Evolutionary conservation across 768 basidiomycete species (phyloP).

Genomic region (Xerocomus brunneocitrinus): DNA sequence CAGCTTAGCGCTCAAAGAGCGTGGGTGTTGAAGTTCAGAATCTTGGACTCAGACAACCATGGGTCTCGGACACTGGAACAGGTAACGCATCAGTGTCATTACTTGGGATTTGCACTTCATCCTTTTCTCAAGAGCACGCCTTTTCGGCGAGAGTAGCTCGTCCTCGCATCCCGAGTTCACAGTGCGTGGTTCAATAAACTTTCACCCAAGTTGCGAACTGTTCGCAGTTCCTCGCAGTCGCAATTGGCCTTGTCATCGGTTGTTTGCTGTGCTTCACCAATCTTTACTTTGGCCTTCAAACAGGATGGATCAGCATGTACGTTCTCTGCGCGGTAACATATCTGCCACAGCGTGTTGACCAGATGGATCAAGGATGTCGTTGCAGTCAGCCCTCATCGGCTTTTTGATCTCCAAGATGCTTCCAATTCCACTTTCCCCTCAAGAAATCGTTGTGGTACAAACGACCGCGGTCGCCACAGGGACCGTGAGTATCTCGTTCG

Average conservation of each 20-base stretch:
- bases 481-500: conserved; percentile 31
- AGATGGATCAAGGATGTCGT: conserved; percentile 74
- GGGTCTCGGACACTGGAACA: conserved; percentile 18
- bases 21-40: background rate
- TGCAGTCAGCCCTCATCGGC: conserved; percentile 91
- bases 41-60: conserved; percentile 1
- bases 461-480: conserved; percentile 96
- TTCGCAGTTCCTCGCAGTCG: conserved; percentile 50
- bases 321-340: conserved; percentile 14
- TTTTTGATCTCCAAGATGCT: conserved; percentile 78
- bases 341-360: background rate
- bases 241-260: conserved; percentile 78
- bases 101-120: background rate
- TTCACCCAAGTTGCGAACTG: background rate
- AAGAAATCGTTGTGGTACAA: conserved; percentile 91
- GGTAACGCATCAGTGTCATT: conserved; percentile 13
- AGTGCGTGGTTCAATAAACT: conserved; percentile 10
- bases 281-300: conserved; percentile 81
- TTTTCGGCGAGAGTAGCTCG: background rate
- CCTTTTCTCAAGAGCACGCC: background rate
- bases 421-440: conserved; percentile 71
- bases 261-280: conserved; percentile 91
- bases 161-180: conserved; percentile 27
- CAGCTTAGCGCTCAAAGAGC: background rate
- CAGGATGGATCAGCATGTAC: conserved; percentile 87